phyloP scores from a whole-genome alignment of 345 rosid genomes.

The Zanthoxylum bungeanum region DNA sequence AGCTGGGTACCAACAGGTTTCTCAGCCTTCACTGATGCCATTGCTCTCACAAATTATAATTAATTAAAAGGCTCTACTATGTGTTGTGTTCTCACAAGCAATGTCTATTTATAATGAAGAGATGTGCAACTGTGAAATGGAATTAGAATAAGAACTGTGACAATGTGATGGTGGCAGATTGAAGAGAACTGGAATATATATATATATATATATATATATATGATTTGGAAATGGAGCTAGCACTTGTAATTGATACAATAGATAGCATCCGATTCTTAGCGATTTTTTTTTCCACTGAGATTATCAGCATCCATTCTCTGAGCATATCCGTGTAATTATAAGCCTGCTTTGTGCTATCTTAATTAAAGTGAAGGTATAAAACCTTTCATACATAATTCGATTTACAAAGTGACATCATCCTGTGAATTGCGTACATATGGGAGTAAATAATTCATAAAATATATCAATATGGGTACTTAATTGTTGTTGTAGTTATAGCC shows the following conservation, averaged over 20 bases:
- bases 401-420: too few species aligned
- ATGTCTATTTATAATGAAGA: neutral
- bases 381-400: neutral
- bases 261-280: conserved; percentile 15
- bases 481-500: too few species aligned
- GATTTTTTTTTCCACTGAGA: neutral
- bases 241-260: neutral
- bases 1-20: conserved; percentile 40
- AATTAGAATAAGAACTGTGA: conserved; percentile 15
- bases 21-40: conserved; percentile 41
- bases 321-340: neutral
- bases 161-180: conserved; percentile 3
- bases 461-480: too few species aligned
- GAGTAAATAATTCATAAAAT: too few species aligned
- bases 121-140: neutral
- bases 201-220: too few species aligned
- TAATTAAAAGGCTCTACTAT: neutral
- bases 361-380: neutral
- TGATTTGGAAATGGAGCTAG: neutral
- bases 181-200: conserved; percentile 16
- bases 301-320: neutral
- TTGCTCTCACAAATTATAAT: neutral
- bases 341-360: neutral
- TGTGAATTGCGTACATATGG: too few species aligned
- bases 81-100: neutral